Conservation (phyloP, 331 rosid species). For the Acacia concinna region DNA sequence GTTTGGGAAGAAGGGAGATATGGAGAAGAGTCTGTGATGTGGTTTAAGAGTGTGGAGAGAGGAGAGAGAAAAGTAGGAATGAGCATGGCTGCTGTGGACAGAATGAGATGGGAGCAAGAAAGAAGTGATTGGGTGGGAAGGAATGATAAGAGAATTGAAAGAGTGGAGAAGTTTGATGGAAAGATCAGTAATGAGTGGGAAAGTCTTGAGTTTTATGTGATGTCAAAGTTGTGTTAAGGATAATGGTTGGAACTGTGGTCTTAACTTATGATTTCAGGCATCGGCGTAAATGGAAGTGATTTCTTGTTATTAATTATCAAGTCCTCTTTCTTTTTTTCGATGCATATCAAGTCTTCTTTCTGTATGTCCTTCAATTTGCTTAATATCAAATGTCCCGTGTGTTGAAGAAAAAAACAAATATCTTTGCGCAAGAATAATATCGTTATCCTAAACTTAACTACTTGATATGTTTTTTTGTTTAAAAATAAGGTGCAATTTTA, state of each 20-base stretch:
- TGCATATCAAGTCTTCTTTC: no score
- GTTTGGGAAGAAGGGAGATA: neutral
- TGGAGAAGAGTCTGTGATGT: neutral
- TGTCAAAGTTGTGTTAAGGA: constrained; percentile 48
- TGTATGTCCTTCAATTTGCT: no score
- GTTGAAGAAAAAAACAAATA: no score
- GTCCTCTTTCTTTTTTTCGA: no score
- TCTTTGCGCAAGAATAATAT: no score
- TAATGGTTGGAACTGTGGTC: constrained; percentile 41
- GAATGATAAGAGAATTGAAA: neutral
- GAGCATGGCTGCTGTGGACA: neutral
- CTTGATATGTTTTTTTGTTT: no score
- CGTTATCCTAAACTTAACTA: no score
- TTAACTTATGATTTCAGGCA: constrained; percentile 17
- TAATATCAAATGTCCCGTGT: no score
- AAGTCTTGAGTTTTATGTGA: constrained; percentile 37
- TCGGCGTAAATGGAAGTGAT: neutral
- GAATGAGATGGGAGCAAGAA: neutral
- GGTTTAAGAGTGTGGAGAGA: neutral
- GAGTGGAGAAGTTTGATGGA: neutral
- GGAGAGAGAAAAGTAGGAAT: neutral
- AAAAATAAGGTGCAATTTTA: no score
- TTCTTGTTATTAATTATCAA: no score
- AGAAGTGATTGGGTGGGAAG: neutral
- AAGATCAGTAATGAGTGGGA: neutral